These are phyloP conservation scores for Mortierella claussenii DNA, from an alignment of 192 early-diverging fungal species.

Conservation along the genomic window DNA sequence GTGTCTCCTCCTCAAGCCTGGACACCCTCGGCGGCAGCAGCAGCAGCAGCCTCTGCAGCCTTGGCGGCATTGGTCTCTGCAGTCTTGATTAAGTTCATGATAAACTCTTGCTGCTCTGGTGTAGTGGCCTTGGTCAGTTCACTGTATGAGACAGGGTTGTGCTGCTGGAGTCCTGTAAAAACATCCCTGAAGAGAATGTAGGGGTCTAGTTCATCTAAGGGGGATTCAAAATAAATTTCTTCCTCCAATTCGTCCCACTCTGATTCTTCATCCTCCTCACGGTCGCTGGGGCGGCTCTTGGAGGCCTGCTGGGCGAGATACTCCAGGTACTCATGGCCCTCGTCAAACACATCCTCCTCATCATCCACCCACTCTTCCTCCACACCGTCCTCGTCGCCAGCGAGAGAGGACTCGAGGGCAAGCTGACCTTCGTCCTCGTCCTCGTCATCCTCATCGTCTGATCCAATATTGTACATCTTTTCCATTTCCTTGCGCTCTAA, in stretches of 20 bases:
- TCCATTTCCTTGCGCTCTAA: slow-evolving; percentile 67
- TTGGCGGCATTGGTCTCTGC: slow-evolving; percentile 54
- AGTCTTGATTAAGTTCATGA: slow-evolving; percentile 60
- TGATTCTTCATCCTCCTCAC: slow-evolving; percentile 71
- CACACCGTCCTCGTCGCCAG: slow-evolving; percentile 61
- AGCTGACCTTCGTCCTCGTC: slow-evolving; percentile 62
- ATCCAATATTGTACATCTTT: slow-evolving; percentile 66
- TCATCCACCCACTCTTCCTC: slow-evolving; percentile 61
- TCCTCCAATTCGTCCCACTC: slow-evolving; percentile 78
- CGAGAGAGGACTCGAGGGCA: slow-evolving; percentile 64
- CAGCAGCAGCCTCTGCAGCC: slow-evolving; percentile 40
- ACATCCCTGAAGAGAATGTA: slow-evolving; percentile 77
- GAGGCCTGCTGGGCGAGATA: slow-evolving; percentile 56
- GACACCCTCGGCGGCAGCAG: slow-evolving; percentile 11
- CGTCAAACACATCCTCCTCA: slow-evolving; percentile 57
- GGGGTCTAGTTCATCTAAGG: slow-evolving; percentile 78
- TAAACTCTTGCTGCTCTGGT: slow-evolving; percentile 61
- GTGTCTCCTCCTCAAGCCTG: slow-evolving; percentile 3
- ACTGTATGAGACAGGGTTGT: slow-evolving; percentile 62
- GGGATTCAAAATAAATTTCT: slow-evolving; percentile 81
- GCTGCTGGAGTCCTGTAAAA: slow-evolving; percentile 67
- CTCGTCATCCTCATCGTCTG: slow-evolving; percentile 70
- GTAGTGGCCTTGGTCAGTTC: slow-evolving; percentile 67
- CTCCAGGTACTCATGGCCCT: slow-evolving; percentile 57
- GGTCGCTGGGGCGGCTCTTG: slow-evolving; percentile 36